phyloP scores from a whole-genome alignment of 192 early-diverging fungal species.

The Spizellomyces punctatus region DNA sequence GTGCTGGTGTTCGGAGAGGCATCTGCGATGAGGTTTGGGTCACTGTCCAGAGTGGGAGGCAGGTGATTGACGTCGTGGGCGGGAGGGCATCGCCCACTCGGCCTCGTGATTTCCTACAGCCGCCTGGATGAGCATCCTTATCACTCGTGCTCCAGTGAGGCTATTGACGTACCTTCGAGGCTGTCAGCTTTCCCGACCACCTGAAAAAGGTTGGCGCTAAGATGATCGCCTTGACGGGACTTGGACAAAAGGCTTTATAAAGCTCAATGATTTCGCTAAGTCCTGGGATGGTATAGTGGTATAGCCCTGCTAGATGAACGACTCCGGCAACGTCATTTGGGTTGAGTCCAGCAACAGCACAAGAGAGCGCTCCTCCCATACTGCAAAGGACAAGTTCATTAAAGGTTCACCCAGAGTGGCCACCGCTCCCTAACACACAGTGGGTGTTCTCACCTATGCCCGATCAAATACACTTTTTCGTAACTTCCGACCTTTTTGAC shows the following conservation, averaged over 20 bases:
- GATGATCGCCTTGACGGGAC: constrained; percentile 15
- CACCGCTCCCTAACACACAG: not conserved
- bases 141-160: too few relatives aligned
- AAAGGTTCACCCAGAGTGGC: not conserved
- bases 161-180: too few relatives aligned
- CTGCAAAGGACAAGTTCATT: not conserved
- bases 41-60: too few relatives aligned
- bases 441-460: constrained; percentile 26
- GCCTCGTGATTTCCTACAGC: too few relatives aligned
- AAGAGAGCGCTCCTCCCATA: constrained; percentile 54
- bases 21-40: not conserved
- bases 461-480: constrained; percentile 48
- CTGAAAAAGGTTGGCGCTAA: too few relatives aligned
- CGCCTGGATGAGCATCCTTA: too few relatives aligned
- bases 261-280: constrained; percentile 42
- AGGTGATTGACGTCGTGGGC: too few relatives aligned
- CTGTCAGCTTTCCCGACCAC: too few relatives aligned
- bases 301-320: constrained; percentile 51
- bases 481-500: constrained; percentile 42
- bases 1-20: constrained; percentile 1
- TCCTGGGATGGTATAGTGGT: constrained; percentile 42
- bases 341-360: constrained; percentile 44
- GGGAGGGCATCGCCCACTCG: too few relatives aligned
- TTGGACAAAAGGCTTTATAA: constrained; percentile 39
- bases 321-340: constrained; percentile 52